Conservation (phyloP, 164 flowering plant genomes). For the Stephania cephalantha region DNA sequence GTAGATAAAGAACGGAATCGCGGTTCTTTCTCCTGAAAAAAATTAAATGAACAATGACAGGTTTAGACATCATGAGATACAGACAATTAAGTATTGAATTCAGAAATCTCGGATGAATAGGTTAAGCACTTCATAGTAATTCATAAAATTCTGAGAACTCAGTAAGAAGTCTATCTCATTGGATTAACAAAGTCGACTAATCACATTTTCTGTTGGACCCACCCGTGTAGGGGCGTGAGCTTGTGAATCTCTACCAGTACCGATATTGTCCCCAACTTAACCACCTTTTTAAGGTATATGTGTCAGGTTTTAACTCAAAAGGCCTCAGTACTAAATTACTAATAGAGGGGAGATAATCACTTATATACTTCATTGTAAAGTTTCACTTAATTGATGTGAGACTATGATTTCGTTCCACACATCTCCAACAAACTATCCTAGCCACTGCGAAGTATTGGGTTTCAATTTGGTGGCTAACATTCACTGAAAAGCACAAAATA, state of each 20-base stretch:
- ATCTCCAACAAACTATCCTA: background rate
- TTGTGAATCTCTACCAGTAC: too few species aligned
- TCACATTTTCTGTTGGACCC: background rate
- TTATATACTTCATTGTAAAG: background rate
- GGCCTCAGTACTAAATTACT: too few species aligned
- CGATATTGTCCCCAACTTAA: too few species aligned
- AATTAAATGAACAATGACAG: background rate
- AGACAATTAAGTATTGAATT: background rate
- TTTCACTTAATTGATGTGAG: background rate
- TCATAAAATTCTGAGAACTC: background rate
- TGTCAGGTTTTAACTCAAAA: too few species aligned
- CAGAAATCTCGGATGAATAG: background rate
- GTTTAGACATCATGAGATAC: background rate
- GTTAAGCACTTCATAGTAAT: background rate
- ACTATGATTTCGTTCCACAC: background rate
- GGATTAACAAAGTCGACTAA: background rate
- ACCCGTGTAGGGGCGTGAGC: background rate
- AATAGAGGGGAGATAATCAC: too few species aligned
- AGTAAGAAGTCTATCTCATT: background rate
- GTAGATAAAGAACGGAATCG: background rate
- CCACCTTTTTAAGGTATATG: too few species aligned
- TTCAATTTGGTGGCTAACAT: background rate
- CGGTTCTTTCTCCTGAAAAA: background rate
- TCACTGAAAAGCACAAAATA: too few species aligned
- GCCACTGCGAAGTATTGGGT: background rate